Conservation (phyloP, 2,329 filamentous ascomycete species). For the Sporothrix schenckii region DNA sequence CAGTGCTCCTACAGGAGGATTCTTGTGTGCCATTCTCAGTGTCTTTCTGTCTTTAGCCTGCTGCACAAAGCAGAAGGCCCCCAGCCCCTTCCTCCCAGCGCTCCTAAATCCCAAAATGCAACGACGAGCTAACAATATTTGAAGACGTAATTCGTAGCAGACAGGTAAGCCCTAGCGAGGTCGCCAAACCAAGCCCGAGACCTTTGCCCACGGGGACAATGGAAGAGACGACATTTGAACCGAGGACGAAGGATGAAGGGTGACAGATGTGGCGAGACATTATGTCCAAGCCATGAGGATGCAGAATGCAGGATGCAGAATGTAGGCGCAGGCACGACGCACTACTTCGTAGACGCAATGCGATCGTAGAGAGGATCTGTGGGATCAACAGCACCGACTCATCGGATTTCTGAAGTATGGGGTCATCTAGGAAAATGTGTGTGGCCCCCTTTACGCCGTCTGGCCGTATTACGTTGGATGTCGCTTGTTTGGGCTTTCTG, state of each 20-base stretch:
- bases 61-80: not conserved
- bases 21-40: not conserved
- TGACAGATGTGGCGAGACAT: not conserved
- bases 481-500: not conserved
- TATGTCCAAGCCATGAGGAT: not conserved
- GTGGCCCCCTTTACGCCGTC: too few relatives aligned
- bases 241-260: not conserved
- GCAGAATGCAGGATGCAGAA: not conserved
- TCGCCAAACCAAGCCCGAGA: not conserved
- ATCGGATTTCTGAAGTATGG: slow-evolving; percentile 4
- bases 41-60: not conserved
- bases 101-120: not conserved
- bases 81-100: not conserved
- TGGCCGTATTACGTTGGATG: not conserved
- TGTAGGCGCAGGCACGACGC: not conserved
- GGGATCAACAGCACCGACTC: not conserved
- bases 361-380: not conserved
- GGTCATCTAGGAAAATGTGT: not conserved
- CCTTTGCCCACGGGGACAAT: not conserved
- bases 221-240: too few relatives aligned
- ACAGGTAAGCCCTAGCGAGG: slow-evolving; percentile 6
- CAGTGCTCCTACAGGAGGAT: too few relatives aligned
- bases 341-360: not conserved
- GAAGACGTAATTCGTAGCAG: not conserved
- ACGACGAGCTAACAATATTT: not conserved